phyloP scores from a whole-genome alignment of 192 early-diverging fungal genomes.

The Gaertneriomyces semiglobifer region DNA sequence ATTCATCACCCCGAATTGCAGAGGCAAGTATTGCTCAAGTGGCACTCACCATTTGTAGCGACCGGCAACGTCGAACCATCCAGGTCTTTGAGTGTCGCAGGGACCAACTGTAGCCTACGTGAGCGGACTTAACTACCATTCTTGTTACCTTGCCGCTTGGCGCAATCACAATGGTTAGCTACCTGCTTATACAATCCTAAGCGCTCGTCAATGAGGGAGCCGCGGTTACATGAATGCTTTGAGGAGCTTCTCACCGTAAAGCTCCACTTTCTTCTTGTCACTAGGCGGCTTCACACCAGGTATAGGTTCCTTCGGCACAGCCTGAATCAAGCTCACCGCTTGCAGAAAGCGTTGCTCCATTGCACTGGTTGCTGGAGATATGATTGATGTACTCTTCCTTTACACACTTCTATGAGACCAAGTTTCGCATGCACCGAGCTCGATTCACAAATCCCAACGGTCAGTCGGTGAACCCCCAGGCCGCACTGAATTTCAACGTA shows the following conservation, averaged over 20 bases:
- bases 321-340: conserved; percentile 18
- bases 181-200: conserved; percentile 30
- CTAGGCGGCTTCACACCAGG: background rate
- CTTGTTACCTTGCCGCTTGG: too few relatives aligned
- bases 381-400: too few relatives aligned
- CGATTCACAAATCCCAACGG: too few relatives aligned
- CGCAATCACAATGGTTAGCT: too few relatives aligned
- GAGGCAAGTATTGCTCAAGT: background rate
- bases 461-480: too few relatives aligned
- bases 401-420: too few relatives aligned
- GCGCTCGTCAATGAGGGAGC: conserved; percentile 21
- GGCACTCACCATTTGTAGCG: conserved; percentile 6
- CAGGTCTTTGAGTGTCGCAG: conserved; percentile 6
- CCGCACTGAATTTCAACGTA: too few relatives aligned
- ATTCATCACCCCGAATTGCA: background rate
- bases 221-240: background rate
- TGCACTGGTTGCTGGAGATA: too few relatives aligned
- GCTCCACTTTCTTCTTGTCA: conserved; percentile 5
- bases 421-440: too few relatives aligned
- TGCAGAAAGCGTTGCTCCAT: conserved; percentile 18
- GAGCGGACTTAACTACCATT: conserved; percentile 33
- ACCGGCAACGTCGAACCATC: conserved; percentile 10
- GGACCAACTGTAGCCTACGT: conserved; percentile 8
- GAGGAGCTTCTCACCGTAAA: background rate
- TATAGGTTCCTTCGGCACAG: conserved; percentile 5